Base-by-base conservation (phyloP, 1,139 yeast genomes). In the Arxiozyma heterogenica region DNA sequence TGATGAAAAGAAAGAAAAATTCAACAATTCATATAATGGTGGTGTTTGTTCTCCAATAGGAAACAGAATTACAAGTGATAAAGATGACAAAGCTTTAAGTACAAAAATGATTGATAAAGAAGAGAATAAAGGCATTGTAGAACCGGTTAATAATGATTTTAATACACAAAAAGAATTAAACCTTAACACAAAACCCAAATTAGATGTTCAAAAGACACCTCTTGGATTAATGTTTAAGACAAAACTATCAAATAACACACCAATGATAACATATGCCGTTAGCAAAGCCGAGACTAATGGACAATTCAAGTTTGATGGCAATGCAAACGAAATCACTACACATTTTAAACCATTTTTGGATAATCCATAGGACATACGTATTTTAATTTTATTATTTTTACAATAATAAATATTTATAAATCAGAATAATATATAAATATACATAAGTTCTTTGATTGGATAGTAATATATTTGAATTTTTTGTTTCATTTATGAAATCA, bases 321-420 rank as follows among this genome's bases (percentile, higher is more conserved):
- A 25, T 12, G n/a, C 41, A 25, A 23, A 89, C n/a, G 34, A 50
- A 4, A 22, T 50, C 8, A n/a, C 51, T 83, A 64, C 96, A 96
- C 47, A 88, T n/a, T 42, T 47, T 44, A 21, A 34, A 39, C 41
- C 50, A n/a, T 47, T 46, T 15, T 20, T 23, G 38, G 45, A 47
- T 27, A 41, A 47, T 12, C 39, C 30, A n/a, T 17, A 7, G 4
- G 3, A 43, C 3, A 21, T 23, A 43, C n/a, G 6, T 23, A 15
- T 18, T 4, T 43, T 20, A 8, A 15, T 34, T 34, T 34, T 3
- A 34, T 12, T 12, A 15, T 8, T 34, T 4, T 34, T 34, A 12
- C 15, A 15, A 34, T 15, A 1, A 34, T 34, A 34, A 34, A 34
- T 34, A 34, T 1, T 12, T 34, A 12, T 12, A 4, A 27, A 5